These are phyloP conservation scores for Zizania palustris DNA, from an alignment of 202 grass and related monocot genomes.

Conservation along the genomic window DNA sequence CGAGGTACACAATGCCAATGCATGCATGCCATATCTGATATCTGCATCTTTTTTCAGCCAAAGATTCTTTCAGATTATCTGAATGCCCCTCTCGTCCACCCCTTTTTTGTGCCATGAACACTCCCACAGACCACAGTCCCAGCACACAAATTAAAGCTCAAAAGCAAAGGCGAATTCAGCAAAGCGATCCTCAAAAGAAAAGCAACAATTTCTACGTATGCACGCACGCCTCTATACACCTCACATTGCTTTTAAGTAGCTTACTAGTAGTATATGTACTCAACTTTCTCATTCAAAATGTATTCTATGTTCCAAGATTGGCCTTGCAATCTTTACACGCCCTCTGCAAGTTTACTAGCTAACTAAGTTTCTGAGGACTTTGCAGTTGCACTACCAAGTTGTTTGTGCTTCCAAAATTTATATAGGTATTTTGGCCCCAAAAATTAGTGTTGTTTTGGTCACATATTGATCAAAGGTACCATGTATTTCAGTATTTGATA, in stretches of 20 bases:
- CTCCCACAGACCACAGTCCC: background rate
- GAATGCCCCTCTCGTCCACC: background rate
- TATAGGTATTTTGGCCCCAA: background rate
- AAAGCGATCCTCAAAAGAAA: background rate
- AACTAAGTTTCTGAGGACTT: background rate
- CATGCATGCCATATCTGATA: conserved; percentile 14
- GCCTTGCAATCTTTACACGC: background rate
- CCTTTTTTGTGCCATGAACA: conserved; percentile 7
- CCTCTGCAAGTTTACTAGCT: background rate
- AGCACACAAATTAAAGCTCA: conserved; percentile 14
- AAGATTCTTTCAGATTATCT: conserved; percentile 8
- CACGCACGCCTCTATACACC: background rate
- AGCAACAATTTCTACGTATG: background rate
- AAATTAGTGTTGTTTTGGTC: background rate
- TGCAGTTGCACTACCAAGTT: background rate
- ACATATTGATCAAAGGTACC: background rate
- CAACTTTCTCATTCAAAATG: background rate
- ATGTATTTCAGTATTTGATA: background rate
- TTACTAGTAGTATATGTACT: background rate
- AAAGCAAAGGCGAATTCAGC: conserved; percentile 5
- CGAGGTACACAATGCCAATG: background rate
- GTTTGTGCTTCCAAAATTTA: background rate
- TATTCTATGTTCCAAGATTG: background rate
- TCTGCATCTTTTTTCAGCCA: background rate
- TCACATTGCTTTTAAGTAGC: background rate